Conservation (phyloP, 129 eudicot genomes). For the Mikania micrantha region DNA sequence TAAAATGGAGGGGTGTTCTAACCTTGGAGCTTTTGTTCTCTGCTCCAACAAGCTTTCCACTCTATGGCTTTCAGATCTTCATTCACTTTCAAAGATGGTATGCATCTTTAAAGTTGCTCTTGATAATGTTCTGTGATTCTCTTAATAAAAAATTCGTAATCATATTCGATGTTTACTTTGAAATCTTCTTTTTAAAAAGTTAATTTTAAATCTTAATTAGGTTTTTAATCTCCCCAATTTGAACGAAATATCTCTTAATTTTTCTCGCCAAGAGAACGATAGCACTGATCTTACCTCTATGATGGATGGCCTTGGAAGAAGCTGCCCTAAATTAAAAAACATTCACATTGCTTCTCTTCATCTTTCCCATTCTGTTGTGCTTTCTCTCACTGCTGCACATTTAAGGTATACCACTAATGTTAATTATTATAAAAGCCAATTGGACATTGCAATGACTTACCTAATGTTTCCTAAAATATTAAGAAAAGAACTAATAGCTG, state of each 20-base stretch:
- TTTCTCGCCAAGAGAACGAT: slow-evolving; percentile 75
- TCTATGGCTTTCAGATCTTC: slow-evolving; percentile 95
- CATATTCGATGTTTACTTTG: neutral
- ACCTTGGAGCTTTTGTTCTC: slow-evolving; percentile 62
- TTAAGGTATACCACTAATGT: slow-evolving; percentile 47
- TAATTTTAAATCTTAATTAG: slow-evolving; percentile 33
- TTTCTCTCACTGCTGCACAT: slow-evolving; percentile 80
- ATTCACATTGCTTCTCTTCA: slow-evolving; percentile 72
- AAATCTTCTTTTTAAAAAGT: neutral
- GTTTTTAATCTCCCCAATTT: slow-evolving; percentile 84
- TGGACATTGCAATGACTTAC: neutral
- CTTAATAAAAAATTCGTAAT: neutral
- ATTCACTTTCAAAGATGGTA: slow-evolving; percentile 83
- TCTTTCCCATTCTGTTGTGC: slow-evolving; percentile 76
- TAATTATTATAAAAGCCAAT: neutral
- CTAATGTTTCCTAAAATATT: too few species aligned
- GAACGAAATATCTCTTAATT: slow-evolving; percentile 69
- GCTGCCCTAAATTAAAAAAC: slow-evolving; percentile 65
- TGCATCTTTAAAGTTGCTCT: slow-evolving; percentile 4
- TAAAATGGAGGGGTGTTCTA: slow-evolving; percentile 87
- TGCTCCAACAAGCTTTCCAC: slow-evolving; percentile 71
- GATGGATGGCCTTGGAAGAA: slow-evolving; percentile 73
- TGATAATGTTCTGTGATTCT: neutral
- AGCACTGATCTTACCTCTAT: slow-evolving; percentile 64
- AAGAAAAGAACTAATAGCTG: too few species aligned